These are phyloP conservation scores for Talaromyces adpressus DNA, from an alignment of 495 filamentous ascomycete species.

Conservation along the genomic window DNA sequence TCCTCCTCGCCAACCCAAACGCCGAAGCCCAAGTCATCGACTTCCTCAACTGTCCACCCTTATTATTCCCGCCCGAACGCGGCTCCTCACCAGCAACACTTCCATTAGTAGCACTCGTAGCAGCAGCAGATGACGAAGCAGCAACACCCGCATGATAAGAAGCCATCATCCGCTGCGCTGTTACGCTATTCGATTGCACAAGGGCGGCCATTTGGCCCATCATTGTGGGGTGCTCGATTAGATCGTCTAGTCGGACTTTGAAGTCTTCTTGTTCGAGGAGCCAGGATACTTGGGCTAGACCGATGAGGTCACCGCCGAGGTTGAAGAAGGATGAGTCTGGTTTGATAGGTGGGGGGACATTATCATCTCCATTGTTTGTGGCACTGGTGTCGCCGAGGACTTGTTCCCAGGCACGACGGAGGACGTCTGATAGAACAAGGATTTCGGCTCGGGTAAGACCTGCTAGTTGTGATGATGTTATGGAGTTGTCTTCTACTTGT, in stretches of 20 bases:
- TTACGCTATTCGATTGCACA: conserved; percentile 21
- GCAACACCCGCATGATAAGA: conserved; percentile 1
- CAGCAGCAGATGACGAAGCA: background rate
- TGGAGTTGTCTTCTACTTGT: conserved; percentile 19
- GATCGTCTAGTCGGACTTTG: conserved; percentile 41
- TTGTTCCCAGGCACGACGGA: conserved; percentile 44
- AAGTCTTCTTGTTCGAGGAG: conserved; percentile 44
- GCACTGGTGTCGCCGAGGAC: conserved; percentile 29
- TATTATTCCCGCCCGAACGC: background rate
- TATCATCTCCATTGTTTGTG: conserved; percentile 9
- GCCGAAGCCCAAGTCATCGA: conserved; percentile 7
- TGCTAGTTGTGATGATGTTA: conserved; percentile 32
- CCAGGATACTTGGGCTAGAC: conserved; percentile 40
- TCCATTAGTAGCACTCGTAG: background rate
- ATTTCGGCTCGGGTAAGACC: conserved; percentile 40
- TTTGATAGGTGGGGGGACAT: conserved; percentile 27
- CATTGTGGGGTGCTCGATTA: conserved; percentile 42
- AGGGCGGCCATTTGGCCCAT: conserved; percentile 43
- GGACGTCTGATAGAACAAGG: conserved; percentile 36
- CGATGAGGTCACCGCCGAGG: conserved; percentile 47
- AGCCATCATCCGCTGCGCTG: conserved; percentile 5
- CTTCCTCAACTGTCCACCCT: background rate
- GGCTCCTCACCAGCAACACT: background rate
- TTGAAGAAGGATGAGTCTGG: conserved; percentile 44
- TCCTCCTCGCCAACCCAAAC: conserved; percentile 5